Conservation (phyloP, 257 asterid species). For the Solanum megistacrolobum region DNA sequence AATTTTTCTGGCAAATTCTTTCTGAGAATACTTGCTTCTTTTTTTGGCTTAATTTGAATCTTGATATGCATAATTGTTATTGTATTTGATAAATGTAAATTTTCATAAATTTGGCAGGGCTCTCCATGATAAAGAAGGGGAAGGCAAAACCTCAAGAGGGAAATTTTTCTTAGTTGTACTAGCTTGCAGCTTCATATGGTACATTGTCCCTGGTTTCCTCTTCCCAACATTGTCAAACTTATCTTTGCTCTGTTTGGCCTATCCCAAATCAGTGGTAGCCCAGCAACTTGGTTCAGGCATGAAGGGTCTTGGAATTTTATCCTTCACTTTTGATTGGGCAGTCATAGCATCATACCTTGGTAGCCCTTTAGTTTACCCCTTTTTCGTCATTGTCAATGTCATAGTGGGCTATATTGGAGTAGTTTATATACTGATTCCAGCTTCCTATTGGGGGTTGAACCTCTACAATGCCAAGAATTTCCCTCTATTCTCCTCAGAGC, state of each 20-base stretch:
- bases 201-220: slow-evolving; percentile 46
- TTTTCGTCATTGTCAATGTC: slow-evolving; percentile 50
- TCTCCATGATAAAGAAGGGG: slow-evolving; percentile 45
- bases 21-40: background rate
- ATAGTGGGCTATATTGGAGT: slow-evolving; percentile 32
- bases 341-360: slow-evolving; percentile 35
- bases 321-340: slow-evolving; percentile 61
- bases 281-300: slow-evolving; percentile 67
- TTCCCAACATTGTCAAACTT: slow-evolving; percentile 29
- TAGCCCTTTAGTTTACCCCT: slow-evolving; percentile 64
- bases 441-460: slow-evolving; percentile 50
- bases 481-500: slow-evolving; percentile 40
- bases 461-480: slow-evolving; percentile 44
- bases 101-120: slow-evolving; percentile 39
- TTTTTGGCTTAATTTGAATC: background rate
- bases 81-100: background rate
- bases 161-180: slow-evolving; percentile 56
- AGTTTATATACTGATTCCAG: slow-evolving; percentile 35
- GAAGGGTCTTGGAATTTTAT: slow-evolving; percentile 50
- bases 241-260: slow-evolving; percentile 40
- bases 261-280: slow-evolving; percentile 38
- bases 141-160: slow-evolving; percentile 20
- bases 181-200: slow-evolving; percentile 44
- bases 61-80: background rate
- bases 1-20: background rate